Evolutionary conservation across 441 rosid genomes (phyloP).

Genomic region (Hypseocharis bilobata): DNA sequence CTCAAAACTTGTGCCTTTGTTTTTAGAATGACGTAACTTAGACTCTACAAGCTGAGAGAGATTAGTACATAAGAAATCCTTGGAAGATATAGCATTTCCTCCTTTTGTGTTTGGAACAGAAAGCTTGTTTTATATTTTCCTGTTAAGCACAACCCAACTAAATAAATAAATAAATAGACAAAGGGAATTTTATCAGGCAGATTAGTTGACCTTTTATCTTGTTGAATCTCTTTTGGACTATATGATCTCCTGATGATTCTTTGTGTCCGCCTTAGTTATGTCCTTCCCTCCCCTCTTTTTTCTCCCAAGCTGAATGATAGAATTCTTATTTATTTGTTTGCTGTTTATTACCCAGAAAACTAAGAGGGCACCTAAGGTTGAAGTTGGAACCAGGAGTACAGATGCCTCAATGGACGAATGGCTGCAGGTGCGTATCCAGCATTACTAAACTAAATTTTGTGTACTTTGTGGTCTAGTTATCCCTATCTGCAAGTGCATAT

Average conservation of each 20-base stretch:
- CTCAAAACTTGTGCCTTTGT: too few relatives aligned
- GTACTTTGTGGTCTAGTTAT: too few relatives aligned
- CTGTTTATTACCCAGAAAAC: slow-evolving; percentile 48
- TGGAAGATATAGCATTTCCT: too few relatives aligned
- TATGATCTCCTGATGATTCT: background rate
- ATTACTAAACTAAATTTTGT: background rate
- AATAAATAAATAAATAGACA: background rate
- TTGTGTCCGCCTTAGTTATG: background rate
- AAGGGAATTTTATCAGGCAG: background rate
- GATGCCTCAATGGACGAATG: slow-evolving; percentile 85
- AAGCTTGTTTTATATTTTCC: background rate
- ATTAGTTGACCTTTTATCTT: background rate
- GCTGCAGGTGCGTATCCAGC: slow-evolving; percentile 58
- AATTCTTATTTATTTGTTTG: slow-evolving; percentile 12
- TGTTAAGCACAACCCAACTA: too few relatives aligned
- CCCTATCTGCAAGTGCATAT: too few relatives aligned
- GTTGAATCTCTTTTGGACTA: background rate
- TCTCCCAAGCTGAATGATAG: background rate
- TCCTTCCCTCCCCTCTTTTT: background rate
- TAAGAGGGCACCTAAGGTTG: slow-evolving; percentile 82
- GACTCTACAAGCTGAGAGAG: too few relatives aligned
- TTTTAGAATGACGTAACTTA: too few relatives aligned
- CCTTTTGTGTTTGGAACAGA: background rate
- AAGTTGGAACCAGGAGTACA: slow-evolving; percentile 76
- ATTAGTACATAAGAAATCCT: background rate